Percentiles rank a stretch among this genome's conserved stretches.
These are phyloP conservation scores for Cystofilobasidium capitatum DNA, from an alignment of 768 basidiomycete genomes.

Conservation along the genomic window DNA sequence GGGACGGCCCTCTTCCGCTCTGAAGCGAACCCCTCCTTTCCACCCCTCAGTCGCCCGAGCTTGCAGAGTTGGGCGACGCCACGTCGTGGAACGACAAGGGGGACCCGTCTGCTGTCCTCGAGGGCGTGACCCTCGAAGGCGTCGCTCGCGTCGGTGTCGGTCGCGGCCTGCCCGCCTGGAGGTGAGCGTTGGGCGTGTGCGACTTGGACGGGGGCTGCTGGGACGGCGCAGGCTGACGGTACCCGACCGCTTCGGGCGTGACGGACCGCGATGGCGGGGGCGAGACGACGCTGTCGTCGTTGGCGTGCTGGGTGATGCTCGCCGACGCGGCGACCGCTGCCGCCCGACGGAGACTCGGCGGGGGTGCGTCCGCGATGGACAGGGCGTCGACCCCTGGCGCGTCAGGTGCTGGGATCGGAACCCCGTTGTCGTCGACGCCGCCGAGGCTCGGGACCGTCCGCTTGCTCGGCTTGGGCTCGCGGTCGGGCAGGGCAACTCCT, in stretches of 20 bases:
- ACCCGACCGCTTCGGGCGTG: background rate
- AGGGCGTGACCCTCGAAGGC: background rate
- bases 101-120: conserved; percentile 18
- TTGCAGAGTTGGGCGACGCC: conserved; percentile 31
- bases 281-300: conserved; percentile 14
- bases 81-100: conserved; percentile 31
- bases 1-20: no score
- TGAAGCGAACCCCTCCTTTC: no score
- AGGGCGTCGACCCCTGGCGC: conserved; percentile 9
- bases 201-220: background rate
- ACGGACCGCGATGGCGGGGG: background rate
- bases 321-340: conserved; percentile 74
- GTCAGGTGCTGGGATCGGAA: conserved; percentile 12
- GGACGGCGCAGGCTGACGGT: background rate
- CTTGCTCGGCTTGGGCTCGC: conserved; percentile 83
- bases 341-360: conserved; percentile 53
- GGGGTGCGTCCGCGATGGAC: conserved; percentile 1
- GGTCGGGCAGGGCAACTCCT: conserved; percentile 77
- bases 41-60: no score
- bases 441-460: conserved; percentile 72
- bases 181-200: background rate
- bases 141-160: conserved; percentile 26
- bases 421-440: conserved; percentile 41
- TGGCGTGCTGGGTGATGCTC: conserved; percentile 75
- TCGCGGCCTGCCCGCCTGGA: conserved; percentile 23